A percentile compares a stretch with the other conserved stretches of the same genome.
Evolutionary conservation across 202 grass and related monocot species (phyloP).

Genomic region (Cymbopogon flexuosus): DNA sequence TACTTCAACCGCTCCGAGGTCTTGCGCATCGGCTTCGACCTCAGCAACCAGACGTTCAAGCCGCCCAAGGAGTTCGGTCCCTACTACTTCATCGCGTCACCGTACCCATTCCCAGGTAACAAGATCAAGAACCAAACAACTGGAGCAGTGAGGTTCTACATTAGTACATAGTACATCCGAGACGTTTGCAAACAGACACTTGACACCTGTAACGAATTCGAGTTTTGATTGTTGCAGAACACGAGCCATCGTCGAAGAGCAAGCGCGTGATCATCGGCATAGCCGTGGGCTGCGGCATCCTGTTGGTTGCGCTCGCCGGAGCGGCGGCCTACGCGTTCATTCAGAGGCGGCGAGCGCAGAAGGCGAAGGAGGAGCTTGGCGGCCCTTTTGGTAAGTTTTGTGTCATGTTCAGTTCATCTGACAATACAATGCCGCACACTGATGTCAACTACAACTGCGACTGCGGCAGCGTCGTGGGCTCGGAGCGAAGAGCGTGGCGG

Average conservation of each 20-base stretch:
- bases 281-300: slow-evolving; percentile 57
- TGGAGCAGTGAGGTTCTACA: no score
- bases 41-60: slow-evolving; percentile 85
- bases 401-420: not conserved
- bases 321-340: slow-evolving; percentile 57
- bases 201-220: no score
- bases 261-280: slow-evolving; percentile 69
- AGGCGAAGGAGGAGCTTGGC: slow-evolving; percentile 65
- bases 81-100: slow-evolving; percentile 68
- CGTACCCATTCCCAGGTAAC: slow-evolving; percentile 79
- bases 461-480: slow-evolving; percentile 62
- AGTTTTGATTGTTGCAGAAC: slow-evolving; percentile 14
- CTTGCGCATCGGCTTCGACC: slow-evolving; percentile 69
- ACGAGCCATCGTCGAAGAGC: slow-evolving; percentile 36
- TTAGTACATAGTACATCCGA: no score
- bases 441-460: no score
- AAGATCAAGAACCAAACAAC: not conserved
- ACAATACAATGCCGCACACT: not conserved
- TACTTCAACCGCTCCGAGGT: slow-evolving; percentile 81
- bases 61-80: slow-evolving; percentile 73
- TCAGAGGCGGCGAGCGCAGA: slow-evolving; percentile 59
- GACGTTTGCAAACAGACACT: no score
- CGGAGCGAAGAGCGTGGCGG: slow-evolving; percentile 53
- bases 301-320: slow-evolving; percentile 57
- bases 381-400: slow-evolving; percentile 67